Evolutionary conservation across 352 stramenopile species (phyloP).

Genomic region (Phytophthora crassamura): DNA sequence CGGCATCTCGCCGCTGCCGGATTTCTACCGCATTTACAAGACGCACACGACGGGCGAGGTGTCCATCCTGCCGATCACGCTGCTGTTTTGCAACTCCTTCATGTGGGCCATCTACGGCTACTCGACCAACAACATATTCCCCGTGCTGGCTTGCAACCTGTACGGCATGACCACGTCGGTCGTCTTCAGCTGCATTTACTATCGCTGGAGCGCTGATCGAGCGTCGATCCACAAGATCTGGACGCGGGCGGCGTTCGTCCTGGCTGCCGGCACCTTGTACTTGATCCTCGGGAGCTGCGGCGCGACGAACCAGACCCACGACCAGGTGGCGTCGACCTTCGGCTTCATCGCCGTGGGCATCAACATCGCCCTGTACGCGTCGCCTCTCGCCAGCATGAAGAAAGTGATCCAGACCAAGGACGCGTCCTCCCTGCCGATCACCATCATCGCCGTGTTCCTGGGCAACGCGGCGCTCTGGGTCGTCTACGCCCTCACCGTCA

Average conservation of each 20-base stretch:
- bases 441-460: conserved; percentile 36
- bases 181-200: conserved; percentile 40
- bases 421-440: conserved; percentile 36
- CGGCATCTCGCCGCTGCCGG: conserved; percentile 37
- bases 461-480: conserved; percentile 41
- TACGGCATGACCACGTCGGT: conserved; percentile 35
- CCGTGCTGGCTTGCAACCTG: conserved; percentile 36
- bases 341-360: conserved; percentile 38
- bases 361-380: conserved; percentile 41
- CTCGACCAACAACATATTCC: conserved; percentile 40
- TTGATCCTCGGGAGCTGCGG: conserved; percentile 30
- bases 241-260: conserved; percentile 17
- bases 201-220: conserved; percentile 36
- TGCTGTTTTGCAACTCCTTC: conserved; percentile 47
- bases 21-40: conserved; percentile 43
- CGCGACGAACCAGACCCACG: conserved; percentile 33
- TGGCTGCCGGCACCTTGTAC: conserved; percentile 33
- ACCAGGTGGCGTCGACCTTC: conserved; percentile 34
- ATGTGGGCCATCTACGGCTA: conserved; percentile 54
- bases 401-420: conserved; percentile 42
- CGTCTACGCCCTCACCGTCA: conserved; percentile 26
- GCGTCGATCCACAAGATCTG: conserved; percentile 30
- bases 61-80: conserved; percentile 38
- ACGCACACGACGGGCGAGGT: conserved; percentile 38
- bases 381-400: conserved; percentile 41